Evolutionary conservation across 768 basidiomycete genomes (phyloP).

Genomic region (Termitomyces eurrhizus): DNA sequence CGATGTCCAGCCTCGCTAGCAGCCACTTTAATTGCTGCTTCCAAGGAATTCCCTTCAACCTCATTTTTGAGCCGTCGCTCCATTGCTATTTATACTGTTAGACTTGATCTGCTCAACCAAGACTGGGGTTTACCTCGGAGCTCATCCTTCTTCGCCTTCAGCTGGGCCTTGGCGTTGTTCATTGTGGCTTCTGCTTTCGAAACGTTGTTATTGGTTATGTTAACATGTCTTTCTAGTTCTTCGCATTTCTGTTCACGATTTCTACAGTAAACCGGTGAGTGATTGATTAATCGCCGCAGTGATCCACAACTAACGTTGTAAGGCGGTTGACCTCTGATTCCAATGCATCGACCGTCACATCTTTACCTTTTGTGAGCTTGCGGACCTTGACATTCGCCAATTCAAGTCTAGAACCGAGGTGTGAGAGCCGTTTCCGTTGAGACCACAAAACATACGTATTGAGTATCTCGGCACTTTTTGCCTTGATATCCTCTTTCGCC

Average conservation of each 20-base stretch:
- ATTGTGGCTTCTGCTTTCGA: constrained; percentile 64
- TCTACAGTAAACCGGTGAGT: constrained; percentile 32
- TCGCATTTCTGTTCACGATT: constrained; percentile 62
- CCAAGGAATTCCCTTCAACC: constrained; percentile 30
- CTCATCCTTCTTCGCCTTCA: constrained; percentile 60
- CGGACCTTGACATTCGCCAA: constrained; percentile 57
- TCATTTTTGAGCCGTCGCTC: constrained; percentile 43
- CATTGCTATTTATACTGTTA: constrained; percentile 30
- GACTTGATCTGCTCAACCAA: neutral
- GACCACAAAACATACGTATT: constrained; percentile 52
- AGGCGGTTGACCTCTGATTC: constrained; percentile 67
- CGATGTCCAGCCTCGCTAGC: constrained; percentile 37
- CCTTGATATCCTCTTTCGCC: constrained; percentile 63
- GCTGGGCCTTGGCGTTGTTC: constrained; percentile 53
- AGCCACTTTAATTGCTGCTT: constrained; percentile 47
- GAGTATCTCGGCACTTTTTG: constrained; percentile 61
- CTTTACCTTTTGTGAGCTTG: constrained; percentile 52
- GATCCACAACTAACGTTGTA: constrained; percentile 42
- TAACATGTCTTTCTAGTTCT: constrained; percentile 40
- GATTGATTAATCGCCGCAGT: neutral
- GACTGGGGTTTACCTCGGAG: constrained; percentile 45
- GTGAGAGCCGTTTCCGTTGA: neutral
- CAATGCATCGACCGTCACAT: constrained; percentile 60
- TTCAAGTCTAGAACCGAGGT: constrained; percentile 48
- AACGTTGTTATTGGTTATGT: constrained; percentile 49